Evolutionary conservation across 192 early-diverging fungal species (phyloP), one percentile per base, ranked within the genome.

Genomic region (Dissophora globulifera): DNA sequence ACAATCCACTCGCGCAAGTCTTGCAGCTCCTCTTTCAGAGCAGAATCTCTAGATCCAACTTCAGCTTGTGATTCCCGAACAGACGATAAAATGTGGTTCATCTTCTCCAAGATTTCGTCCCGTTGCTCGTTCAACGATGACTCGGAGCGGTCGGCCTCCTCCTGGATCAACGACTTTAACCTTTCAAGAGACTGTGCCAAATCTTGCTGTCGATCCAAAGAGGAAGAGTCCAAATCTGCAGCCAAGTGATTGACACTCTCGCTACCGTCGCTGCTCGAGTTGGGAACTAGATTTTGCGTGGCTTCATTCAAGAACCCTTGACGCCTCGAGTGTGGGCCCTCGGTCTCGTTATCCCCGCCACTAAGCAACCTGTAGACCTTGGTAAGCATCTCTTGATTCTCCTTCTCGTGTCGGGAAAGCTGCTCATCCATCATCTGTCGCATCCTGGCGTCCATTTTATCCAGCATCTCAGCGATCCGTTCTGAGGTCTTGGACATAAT

Each of bases 1-100:
- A 65, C 56, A 23, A 75, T 75, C 70, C 70, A 75, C 20, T 75
- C 70, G 2, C 70, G 61, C 48, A 75, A 38, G 55, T 75, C 70
- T 13, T 57, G 55, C 38, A 74, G 38, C 23, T 63, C 70, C 30
- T 58, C 55, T 16, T 59, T 51, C 12, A 75, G 29, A 1, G 53
- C 48, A 3, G 38, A 22, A 22, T 65, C 55, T 12, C 56, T 29
- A 0, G 48, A 51, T 7, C 43, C 40, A 1, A 45, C 16, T 15
- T 48, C 26, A 4, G 56, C 56, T 6, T 65, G 61, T 3, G 56
- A 47, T 12, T 75, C 62, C 30, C 65, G 61, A 8, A 75, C 58
- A 1, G 62, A 46, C 3, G 70, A 75, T 10, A 64, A 4, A 8
- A 75, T 8, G 10, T 75, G 45, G 41, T 53, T 58, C 48, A 75